Base-by-base conservation (phyloP, 2,329 filamentous ascomycete genomes). In the Talaromyces sp. region DNA sequence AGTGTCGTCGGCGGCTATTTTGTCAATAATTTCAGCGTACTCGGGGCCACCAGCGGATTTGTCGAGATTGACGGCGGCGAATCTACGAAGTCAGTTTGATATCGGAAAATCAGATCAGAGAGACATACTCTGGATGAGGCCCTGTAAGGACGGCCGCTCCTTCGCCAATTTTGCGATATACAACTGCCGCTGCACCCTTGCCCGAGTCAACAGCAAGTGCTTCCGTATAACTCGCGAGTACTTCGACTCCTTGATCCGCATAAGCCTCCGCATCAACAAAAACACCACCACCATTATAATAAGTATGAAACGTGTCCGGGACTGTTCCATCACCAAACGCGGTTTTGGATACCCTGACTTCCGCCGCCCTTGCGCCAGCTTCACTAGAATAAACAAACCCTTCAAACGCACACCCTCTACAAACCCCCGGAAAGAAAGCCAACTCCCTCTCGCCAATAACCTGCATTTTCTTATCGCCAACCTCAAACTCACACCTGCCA, bases 381-480 rank as follows among this genome's bases (percentile, higher is more conserved):
- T 99, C 95, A 72, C 91, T 95, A 64, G 91, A 86, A 79, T 99
- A 99, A 71, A 91, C 87, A 75, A 99, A 99, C 0, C 95, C 95
- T 47, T 86, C 83, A 77, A 96, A 97, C 3, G 94, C 94, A 66
- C 92, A 86, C 0, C 95, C 95, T 61, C 93, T 87, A 76, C 93
- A 97, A 0, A 83, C 89, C 0, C 93, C 94, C 0, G 93, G 93
- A 74, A 91, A 99, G 80, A 99, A 97, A 0, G 81, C 89, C 60
- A 99, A 82, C 76, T 99, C 95, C 45, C 95, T 85, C 54, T 88
- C 84, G 0, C 95, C 95, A 31, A 96, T 81, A 2, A 99, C 94
- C 74, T 96, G 92, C 80, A 98, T 85, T 1, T 85, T 84, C 69
- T 85, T 85, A 73, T 95, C 88, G 2, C 93, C 92, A 13, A 95